Base-by-base conservation (phyloP, 2,329 filamentous ascomycete genomes). In the Hysterium pulicare region DNA sequence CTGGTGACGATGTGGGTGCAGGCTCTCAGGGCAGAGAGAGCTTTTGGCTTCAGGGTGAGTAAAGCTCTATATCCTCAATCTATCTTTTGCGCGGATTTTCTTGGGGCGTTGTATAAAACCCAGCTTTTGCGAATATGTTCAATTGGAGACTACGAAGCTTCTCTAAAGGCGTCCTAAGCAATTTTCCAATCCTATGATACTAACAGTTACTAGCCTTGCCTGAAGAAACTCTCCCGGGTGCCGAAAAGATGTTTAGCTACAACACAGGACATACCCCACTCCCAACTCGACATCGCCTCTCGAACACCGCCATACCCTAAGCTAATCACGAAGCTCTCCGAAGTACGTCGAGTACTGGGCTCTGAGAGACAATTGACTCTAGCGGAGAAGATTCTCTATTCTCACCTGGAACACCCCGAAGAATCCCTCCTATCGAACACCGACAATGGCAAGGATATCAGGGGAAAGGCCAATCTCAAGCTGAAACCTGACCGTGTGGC, bases 331-430 rank as follows among this genome's bases (percentile, higher is more conserved):
- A 87, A 84, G 56, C 84, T 95, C 49, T 75, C 81, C 49, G 76
- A 89, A 62, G 90, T 95, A 23, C 77, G 82, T 41, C 78, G 79
- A 41, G 80, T 95, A 8, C 78, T 96, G 24, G 86, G 84, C 37
- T 69, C 75, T 7, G 67, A 67, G 13, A 71, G 77, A 22, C 68
- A 76, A 42, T 80, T 98, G 46, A 96, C 91, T 2, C 80, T 98
- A 44, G 90, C 93, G 50, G 93, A 98, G 72, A 98, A 98, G 79
- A 96, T 98, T 59, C 79, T 98, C 45, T 98, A 97, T 75, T 89
- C 90, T 59, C 93, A 98, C 72, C 76, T 98, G 51, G 85, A 93
- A 70, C 87, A 89, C 61, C 81, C 84, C 5, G 90, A 95, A 70
- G 90, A 95, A 67, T 90, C 89, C 28, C 80, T 98, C 40, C 76